Evolutionary conservation across 1,284 basidiomycete species (phyloP).

Genomic region (Serendipita sp.): DNA sequence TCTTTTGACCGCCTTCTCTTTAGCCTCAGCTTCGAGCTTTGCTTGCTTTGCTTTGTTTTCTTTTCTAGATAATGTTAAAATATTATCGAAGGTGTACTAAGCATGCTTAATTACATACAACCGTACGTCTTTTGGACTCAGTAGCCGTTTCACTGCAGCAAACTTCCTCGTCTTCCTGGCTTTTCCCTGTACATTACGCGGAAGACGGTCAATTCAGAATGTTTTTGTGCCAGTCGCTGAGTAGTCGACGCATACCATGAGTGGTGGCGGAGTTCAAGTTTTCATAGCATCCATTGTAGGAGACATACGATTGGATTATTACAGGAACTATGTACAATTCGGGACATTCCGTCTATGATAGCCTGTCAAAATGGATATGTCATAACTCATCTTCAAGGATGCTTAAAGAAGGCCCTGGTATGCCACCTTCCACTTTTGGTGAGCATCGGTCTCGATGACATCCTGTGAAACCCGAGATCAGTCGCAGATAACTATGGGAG

Average conservation of each 20-base stretch:
- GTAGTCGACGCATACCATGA: too few relatives aligned
- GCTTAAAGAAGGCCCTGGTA: constrained; percentile 26
- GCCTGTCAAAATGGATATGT: background rate
- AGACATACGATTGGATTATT: too few relatives aligned
- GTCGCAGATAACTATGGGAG: constrained; percentile 9
- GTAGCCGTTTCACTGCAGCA: constrained; percentile 84
- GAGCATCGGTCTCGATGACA: constrained; percentile 57
- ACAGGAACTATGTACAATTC: too few relatives aligned
- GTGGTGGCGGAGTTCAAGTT: too few relatives aligned
- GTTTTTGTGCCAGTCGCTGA: background rate
- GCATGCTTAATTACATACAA: constrained; percentile 44
- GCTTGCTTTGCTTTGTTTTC: constrained; percentile 70
- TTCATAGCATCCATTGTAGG: too few relatives aligned
- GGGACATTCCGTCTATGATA: too few relatives aligned
- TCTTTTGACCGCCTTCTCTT: constrained; percentile 55
- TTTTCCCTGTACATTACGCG: constrained; percentile 49
- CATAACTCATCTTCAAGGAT: background rate
- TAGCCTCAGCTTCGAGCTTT: constrained; percentile 61
- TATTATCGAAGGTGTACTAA: background rate
- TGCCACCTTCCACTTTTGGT: constrained; percentile 48
- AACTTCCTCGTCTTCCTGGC: constrained; percentile 93
- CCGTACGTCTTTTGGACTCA: constrained; percentile 89
- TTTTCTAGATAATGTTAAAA: constrained; percentile 33
- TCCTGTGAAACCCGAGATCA: constrained; percentile 16
- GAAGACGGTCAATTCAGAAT: background rate